These are phyloP conservation scores for Barnettozyma californica DNA, from an alignment of 805 yeast species.

Conservation along the genomic window DNA sequence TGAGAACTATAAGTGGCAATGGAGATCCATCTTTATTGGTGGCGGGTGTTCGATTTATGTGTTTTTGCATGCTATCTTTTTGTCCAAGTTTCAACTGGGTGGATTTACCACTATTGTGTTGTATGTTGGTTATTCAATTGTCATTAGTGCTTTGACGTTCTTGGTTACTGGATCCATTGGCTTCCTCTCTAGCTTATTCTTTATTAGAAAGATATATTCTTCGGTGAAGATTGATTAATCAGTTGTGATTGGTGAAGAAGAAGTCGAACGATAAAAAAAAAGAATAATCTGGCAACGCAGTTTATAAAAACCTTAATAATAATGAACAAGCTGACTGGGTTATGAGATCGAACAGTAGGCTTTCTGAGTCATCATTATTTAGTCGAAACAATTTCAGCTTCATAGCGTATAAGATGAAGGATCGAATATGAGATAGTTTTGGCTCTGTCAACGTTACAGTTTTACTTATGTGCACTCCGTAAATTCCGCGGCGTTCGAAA, in stretches of 20 bases:
- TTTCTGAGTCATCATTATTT: no score
- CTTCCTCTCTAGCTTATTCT: constrained; percentile 64
- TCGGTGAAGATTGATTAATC: constrained; percentile 78
- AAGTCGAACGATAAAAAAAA: neutral
- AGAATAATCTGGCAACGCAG: neutral
- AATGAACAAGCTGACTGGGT: neutral
- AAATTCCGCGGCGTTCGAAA: no score
- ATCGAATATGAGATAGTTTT: no score
- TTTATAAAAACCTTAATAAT: neutral
- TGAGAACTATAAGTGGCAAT: constrained; percentile 96
- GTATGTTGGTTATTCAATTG: constrained; percentile 75
- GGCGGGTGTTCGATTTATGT: constrained; percentile 88
- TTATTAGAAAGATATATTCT: constrained; percentile 74
- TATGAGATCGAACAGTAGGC: neutral
- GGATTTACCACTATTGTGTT: constrained; percentile 73
- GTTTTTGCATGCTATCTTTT: constrained; percentile 73
- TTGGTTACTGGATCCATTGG: constrained; percentile 87
- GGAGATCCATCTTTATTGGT: constrained; percentile 83
- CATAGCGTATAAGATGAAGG: no score
- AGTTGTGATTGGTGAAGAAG: neutral
- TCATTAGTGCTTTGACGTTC: constrained; percentile 68
- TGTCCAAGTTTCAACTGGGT: constrained; percentile 64
- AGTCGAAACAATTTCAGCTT: no score
- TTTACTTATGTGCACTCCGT: no score
- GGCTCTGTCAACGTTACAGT: no score